Conservation (phyloP, 139 green algal species). For the Picochlorum costavermella region DNA sequence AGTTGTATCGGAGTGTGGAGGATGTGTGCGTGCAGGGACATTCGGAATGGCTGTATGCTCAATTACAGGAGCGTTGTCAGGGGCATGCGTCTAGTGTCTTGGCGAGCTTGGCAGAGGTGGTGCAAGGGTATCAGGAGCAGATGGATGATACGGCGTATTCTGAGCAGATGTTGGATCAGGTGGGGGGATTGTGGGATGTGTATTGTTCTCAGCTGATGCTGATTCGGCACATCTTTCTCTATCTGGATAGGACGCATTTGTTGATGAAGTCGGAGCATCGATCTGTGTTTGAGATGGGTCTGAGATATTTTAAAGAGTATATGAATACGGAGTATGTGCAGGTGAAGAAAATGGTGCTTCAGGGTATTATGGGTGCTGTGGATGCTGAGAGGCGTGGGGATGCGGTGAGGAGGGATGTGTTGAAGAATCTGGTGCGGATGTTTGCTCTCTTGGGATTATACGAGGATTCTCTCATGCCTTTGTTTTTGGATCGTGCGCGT, state of each 20-base stretch:
- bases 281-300: conserved; percentile 91
- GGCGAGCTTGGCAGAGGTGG: too few relatives aligned
- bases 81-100: conserved; percentile 41
- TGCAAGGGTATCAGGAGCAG: too few relatives aligned
- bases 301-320: conserved; percentile 76
- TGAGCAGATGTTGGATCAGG: conserved; percentile 62
- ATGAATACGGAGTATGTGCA: conserved; percentile 43
- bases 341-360: conserved; percentile 51
- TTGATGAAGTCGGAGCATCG: conserved; percentile 39
- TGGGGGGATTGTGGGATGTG: conserved; percentile 63
- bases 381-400: conserved; percentile 67
- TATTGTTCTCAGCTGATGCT: conserved; percentile 79
- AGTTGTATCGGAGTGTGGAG: conserved; percentile 91
- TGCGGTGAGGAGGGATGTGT: conserved; percentile 60
- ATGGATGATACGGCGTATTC: conserved; percentile 5
- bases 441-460: conserved; percentile 69
- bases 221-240: conserved; percentile 91
- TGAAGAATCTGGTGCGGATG: conserved; percentile 69
- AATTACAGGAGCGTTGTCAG: conserved; percentile 68
- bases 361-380: conserved; percentile 60
- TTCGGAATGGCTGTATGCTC: conserved; percentile 64
- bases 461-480: conserved; percentile 41
- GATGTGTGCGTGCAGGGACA: conserved; percentile 91
- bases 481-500: conserved; percentile 36
- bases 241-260: conserved; percentile 91